phyloP scores from a whole-genome alignment of 192 early-diverging fungal species.

The Podila epicladia region DNA sequence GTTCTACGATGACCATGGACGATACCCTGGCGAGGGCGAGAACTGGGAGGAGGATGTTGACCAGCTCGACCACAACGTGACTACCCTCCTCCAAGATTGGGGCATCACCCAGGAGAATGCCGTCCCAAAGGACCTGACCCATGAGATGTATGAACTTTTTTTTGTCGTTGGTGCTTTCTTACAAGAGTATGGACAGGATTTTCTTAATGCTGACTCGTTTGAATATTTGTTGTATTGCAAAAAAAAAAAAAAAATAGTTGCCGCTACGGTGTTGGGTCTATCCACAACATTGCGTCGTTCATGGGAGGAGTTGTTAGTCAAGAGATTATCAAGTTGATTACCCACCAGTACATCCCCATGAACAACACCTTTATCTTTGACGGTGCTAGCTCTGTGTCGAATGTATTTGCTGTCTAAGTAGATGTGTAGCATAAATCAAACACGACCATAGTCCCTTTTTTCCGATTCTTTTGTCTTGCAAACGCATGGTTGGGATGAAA shows the following conservation, averaged over 20 bases:
- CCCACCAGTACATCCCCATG: slow-evolving; percentile 93
- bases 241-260: slow-evolving; percentile 36
- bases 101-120: slow-evolving; percentile 32
- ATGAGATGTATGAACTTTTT: slow-evolving; percentile 67
- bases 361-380: slow-evolving; percentile 90
- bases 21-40: slow-evolving; percentile 69
- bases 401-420: slow-evolving; percentile 52
- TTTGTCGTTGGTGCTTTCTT: neutral
- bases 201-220: neutral
- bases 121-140: slow-evolving; percentile 65
- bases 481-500: neutral
- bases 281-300: slow-evolving; percentile 87
- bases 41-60: slow-evolving; percentile 64
- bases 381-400: slow-evolving; percentile 72
- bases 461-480: too few species aligned
- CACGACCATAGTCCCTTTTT: too few species aligned
- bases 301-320: slow-evolving; percentile 92
- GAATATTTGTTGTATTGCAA: neutral
- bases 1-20: slow-evolving; percentile 65
- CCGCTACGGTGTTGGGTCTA: slow-evolving; percentile 76
- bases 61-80: slow-evolving; percentile 59
- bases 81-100: slow-evolving; percentile 52
- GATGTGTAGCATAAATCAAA: too few species aligned
- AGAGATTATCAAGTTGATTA: slow-evolving; percentile 96
- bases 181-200: too few species aligned